These are phyloP conservation scores for Pseudogymnoascus sp. DNA, from an alignment of 2,329 filamentous ascomycete genomes.

Conservation along the genomic window DNA sequence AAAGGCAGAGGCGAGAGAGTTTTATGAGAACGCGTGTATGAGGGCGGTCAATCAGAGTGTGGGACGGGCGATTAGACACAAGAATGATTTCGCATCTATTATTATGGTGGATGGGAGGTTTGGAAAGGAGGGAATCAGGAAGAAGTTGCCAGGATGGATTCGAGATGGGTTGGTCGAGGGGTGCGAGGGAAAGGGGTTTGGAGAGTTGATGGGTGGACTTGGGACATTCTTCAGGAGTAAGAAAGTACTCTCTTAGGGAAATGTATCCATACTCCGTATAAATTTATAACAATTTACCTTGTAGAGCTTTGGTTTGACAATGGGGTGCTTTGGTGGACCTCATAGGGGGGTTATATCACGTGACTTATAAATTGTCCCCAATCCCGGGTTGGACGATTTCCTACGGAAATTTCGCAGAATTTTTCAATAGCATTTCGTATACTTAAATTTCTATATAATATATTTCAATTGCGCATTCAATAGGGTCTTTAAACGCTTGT, in stretches of 20 bases:
- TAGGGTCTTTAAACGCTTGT: neutral
- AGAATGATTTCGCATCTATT: conserved; percentile 83
- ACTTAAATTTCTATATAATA: neutral
- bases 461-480: neutral
- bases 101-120: conserved; percentile 78
- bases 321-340: neutral
- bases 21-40: conserved; percentile 95
- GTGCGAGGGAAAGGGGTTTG: conserved; percentile 44
- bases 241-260: conserved; percentile 20
- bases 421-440: neutral
- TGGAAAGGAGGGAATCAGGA: conserved; percentile 60
- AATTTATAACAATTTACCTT: neutral
- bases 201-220: conserved; percentile 51
- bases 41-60: conserved; percentile 95
- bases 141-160: conserved; percentile 88
- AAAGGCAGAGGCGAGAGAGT: conserved; percentile 61
- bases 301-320: neutral
- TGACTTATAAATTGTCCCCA: neutral
- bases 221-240: conserved; percentile 52
- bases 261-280: neutral
- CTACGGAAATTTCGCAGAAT: neutral
- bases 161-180: conserved; percentile 53
- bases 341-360: neutral
- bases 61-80: conserved; percentile 82
- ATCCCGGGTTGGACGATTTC: neutral